Evolutionary conservation across 257 asterid species (phyloP).

Genomic region (Capsicum pubescens): DNA sequence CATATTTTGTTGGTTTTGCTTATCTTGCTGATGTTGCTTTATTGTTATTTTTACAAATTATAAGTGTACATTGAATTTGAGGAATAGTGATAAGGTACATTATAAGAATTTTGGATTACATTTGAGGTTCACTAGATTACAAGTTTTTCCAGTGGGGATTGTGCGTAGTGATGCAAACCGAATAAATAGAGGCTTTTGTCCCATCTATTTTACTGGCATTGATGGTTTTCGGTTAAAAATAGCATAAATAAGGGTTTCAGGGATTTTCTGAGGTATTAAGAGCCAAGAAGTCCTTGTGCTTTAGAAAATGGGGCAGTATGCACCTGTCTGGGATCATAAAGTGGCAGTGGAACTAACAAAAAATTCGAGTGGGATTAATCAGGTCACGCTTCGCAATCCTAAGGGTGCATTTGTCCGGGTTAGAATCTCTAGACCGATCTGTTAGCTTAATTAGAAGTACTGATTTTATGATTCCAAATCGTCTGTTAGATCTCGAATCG

Average conservation of each 20-base stretch:
- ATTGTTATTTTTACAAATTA: constrained; percentile 11
- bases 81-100: constrained; percentile 8
- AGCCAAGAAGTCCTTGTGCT: constrained; percentile 8
- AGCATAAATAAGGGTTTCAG: constrained; percentile 23
- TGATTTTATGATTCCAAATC: constrained; percentile 18
- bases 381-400: constrained; percentile 77
- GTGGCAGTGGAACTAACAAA: constrained; percentile 68
- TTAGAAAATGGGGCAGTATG: constrained; percentile 77
- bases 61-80: neutral
- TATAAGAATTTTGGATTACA: constrained; percentile 20
- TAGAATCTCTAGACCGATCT: constrained; percentile 41
- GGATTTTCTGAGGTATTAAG: constrained; percentile 14
- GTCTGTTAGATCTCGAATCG: constrained; percentile 18
- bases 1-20: constrained; percentile 22
- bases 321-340: constrained; percentile 78
- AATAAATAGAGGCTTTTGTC: constrained; percentile 21
- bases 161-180: neutral
- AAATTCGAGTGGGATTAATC: constrained; percentile 82
- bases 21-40: constrained; percentile 16
- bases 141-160: constrained; percentile 16
- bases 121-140: constrained; percentile 30
- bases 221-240: neutral
- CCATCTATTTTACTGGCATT: constrained; percentile 4
- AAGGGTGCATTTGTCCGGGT: constrained; percentile 92
- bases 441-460: constrained; percentile 19